Base-by-base conservation (phyloP, 768 basidiomycete genomes). In the Lactifluus rugatus region DNA sequence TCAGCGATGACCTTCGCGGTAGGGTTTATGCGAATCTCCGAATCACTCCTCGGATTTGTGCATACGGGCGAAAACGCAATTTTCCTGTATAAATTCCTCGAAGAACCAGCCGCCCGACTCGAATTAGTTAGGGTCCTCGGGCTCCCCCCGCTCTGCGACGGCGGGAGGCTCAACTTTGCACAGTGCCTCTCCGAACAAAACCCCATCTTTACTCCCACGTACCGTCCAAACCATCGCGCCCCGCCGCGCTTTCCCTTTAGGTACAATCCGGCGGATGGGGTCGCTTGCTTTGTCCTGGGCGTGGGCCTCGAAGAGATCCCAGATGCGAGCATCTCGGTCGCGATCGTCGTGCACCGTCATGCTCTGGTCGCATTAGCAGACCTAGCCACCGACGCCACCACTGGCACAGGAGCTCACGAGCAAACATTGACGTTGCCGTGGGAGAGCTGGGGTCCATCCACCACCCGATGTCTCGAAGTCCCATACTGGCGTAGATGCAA, bases 221-320 rank as follows among this genome's bases (percentile, higher is more conserved):
- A 25, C 23, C 36, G 1, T 6, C 13, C 19, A 16, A 39, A 8
- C 28, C 5, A 21, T 32, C 53, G 58, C 48, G 32, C 25, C 23
- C 42, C 48, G 2, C 58, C 42, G 28, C 53, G 48, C 5, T 50
- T 49, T 13, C 53, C 53, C 7, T 50, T 54, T 16, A 19, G 28
- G 11, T 34, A 45, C 5, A 52, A 58, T 36, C 36, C 51, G 11
- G 32, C 32, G n/a, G 58, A 49, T n/a, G 57, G 44, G 13, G 14
- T 53, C 14, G 52, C 52, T 2, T 53, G 52, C 31, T 58, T 58
- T 52, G 14, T 58, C 21, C 39, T 58, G 14, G 57, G 57, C 28
- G 57, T 58, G 34, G 32, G 52, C 37, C 57, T 53, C 21, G 50
- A 58, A 25, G 57, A 47, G 7, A 58, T 58, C 36, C 57, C 57